Evolutionary conservation across 2,329 filamentous ascomycete genomes (phyloP).

Genomic region (Trichoderma hamatum): DNA sequence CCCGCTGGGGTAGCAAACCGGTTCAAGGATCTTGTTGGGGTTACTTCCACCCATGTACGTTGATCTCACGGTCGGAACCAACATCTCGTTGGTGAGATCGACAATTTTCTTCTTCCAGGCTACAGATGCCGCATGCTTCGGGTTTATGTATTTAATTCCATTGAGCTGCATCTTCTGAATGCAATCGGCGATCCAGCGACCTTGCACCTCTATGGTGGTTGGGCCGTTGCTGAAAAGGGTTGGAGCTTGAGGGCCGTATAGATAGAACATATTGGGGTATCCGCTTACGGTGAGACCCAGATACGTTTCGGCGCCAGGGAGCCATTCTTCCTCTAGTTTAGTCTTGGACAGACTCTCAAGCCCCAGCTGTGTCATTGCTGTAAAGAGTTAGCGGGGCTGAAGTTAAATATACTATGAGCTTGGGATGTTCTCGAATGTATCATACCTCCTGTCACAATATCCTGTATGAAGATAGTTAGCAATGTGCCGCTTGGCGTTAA

Average conservation of each 20-base stretch:
- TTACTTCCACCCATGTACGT: conserved; percentile 62
- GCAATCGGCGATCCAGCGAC: conserved; percentile 56
- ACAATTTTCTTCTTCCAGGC: conserved; percentile 55
- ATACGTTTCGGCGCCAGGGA: conserved; percentile 46
- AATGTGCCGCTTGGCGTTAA: no score
- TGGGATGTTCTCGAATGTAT: no score
- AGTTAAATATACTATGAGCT: background rate
- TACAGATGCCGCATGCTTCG: conserved; percentile 48
- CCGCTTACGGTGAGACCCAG: conserved; percentile 48
- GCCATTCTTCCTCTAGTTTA: conserved; percentile 49
- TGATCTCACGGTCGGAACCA: conserved; percentile 53
- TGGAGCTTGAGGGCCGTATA: conserved; percentile 61
- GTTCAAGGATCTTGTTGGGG: conserved; percentile 57
- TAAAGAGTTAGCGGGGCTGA: background rate
- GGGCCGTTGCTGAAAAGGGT: conserved; percentile 61
- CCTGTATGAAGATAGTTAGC: background rate
- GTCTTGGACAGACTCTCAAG: conserved; percentile 45
- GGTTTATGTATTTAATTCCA: conserved; percentile 54
- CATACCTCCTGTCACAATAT: conserved; percentile 18
- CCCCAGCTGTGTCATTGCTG: conserved; percentile 50
- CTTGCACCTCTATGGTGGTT: conserved; percentile 57
- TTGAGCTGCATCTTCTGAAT: conserved; percentile 53
- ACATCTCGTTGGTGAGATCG: conserved; percentile 48
- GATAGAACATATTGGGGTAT: conserved; percentile 56
- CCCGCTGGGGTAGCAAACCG: conserved; percentile 52